Evolutionary conservation across 495 filamentous ascomycete species (phyloP).

Genomic region (Clavariopsis aquatica): DNA sequence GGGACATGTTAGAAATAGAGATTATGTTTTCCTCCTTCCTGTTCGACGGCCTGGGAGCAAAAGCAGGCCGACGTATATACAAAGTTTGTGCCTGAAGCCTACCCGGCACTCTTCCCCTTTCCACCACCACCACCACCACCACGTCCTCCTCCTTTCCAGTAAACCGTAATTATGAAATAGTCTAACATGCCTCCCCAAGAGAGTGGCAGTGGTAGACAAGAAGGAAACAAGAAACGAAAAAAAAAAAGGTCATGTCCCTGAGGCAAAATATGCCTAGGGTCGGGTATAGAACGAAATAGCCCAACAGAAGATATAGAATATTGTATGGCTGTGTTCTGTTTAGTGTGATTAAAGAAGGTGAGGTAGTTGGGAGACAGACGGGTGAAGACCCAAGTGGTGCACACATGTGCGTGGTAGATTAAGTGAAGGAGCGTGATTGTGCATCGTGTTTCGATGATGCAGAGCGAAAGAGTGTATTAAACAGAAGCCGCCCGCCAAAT

Average conservation of each 20-base stretch:
- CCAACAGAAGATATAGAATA: constrained; percentile 17
- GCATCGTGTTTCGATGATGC: constrained; percentile 2
- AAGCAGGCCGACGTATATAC: constrained; percentile 13
- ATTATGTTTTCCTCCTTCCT: not conserved
- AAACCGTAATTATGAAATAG: constrained; percentile 26
- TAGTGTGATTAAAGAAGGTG: constrained; percentile 13
- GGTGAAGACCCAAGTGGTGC: constrained; percentile 2
- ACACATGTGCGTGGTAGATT: not conserved
- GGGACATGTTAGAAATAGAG: constrained; percentile 16
- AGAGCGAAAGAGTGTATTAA: constrained; percentile 19
- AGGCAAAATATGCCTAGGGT: not conserved
- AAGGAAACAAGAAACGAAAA: constrained; percentile 16
- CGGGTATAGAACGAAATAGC: constrained; percentile 28
- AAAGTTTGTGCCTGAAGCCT: not conserved
- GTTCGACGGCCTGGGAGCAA: not conserved
- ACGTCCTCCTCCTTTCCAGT: not conserved
- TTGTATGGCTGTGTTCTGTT: not conserved
- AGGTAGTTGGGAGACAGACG: not conserved
- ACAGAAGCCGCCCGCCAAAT: constrained; percentile 23
- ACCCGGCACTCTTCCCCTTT: too few relatives aligned
- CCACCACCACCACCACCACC: not conserved
- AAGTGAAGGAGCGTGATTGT: constrained; percentile 19
- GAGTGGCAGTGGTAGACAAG: not conserved
- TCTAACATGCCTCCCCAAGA: not conserved
- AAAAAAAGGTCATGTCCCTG: constrained; percentile 9